phyloP scores from a whole-genome alignment of 306 rosid species.

The Lablab purpureus region DNA sequence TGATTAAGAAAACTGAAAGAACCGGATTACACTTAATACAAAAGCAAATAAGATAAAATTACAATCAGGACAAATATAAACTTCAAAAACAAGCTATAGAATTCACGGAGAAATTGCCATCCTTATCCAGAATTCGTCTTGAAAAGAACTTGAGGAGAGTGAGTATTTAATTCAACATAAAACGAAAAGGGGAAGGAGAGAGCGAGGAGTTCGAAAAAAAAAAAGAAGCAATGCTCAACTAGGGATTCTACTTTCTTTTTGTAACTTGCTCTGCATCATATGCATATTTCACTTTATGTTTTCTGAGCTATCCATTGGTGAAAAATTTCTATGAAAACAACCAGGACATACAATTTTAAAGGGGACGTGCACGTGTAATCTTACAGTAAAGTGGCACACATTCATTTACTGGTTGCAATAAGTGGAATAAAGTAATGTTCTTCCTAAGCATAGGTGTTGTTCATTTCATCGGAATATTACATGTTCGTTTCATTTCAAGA shows the following conservation, averaged over 20 bases:
- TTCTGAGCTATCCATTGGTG: background rate
- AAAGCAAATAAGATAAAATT: background rate
- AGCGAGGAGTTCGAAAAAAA: too few species aligned
- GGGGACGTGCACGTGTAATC: background rate
- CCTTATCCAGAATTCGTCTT: background rate
- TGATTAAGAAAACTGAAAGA: background rate
- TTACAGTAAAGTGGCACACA: background rate
- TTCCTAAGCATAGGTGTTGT: conserved; percentile 3
- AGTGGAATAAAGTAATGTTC: conserved; percentile 25
- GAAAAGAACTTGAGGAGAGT: background rate
- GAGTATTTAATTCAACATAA: background rate
- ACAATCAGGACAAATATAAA: background rate
- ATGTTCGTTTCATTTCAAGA: conserved; percentile 11
- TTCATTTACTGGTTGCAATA: conserved; percentile 19
- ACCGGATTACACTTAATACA: background rate
- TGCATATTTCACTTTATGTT: conserved; percentile 3
- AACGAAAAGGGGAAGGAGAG: background rate
- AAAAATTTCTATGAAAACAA: conserved; percentile 6
- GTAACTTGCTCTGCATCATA: conserved; percentile 32
- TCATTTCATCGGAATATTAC: too few species aligned
- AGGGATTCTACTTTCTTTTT: background rate
- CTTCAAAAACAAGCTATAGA: background rate
- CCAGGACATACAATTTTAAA: background rate
- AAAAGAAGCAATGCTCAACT: background rate
- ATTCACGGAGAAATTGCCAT: background rate